Evolutionary conservation across 495 filamentous ascomycete genomes (phyloP).

Genomic region (Jackrogersella minutella): DNA sequence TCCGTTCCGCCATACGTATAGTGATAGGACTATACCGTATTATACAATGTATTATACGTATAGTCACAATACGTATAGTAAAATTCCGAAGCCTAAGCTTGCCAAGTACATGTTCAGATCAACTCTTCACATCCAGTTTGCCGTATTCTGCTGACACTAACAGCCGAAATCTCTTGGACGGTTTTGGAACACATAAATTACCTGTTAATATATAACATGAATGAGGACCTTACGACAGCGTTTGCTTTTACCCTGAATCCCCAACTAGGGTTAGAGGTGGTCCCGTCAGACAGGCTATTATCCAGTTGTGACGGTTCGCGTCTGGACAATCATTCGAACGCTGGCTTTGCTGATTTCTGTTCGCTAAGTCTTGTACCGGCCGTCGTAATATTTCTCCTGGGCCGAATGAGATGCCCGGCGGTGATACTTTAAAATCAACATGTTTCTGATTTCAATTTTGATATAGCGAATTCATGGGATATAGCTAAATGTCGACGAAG

Average conservation of each 20-base stretch:
- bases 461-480: slow-evolving; percentile 2
- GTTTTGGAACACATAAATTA: slow-evolving; percentile 32
- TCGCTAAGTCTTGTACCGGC: slow-evolving; percentile 10
- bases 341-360: slow-evolving; percentile 15
- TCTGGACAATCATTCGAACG: slow-evolving; percentile 30
- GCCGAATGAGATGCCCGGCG: not conserved
- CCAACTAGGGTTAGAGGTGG: slow-evolving; percentile 30
- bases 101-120: not conserved
- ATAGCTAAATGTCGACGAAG: slow-evolving; percentile 3
- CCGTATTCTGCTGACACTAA: slow-evolving; percentile 5
- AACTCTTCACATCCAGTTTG: not conserved
- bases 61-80: too few relatives aligned
- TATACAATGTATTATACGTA: not conserved
- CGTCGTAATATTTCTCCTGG: slow-evolving; percentile 26
- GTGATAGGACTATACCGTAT: too few relatives aligned
- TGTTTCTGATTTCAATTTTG: slow-evolving; percentile 21
- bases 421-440: slow-evolving; percentile 13
- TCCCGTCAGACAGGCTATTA: slow-evolving; percentile 39
- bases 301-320: slow-evolving; percentile 31
- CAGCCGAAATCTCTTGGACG: slow-evolving; percentile 31
- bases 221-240: slow-evolving; percentile 15
- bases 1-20: too few relatives aligned
- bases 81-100: too few relatives aligned
- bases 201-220: slow-evolving; percentile 34
- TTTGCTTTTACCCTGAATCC: slow-evolving; percentile 39